Evolutionary conservation across 306 rosid genomes (phyloP).

Genomic region (Quercus glauca): DNA sequence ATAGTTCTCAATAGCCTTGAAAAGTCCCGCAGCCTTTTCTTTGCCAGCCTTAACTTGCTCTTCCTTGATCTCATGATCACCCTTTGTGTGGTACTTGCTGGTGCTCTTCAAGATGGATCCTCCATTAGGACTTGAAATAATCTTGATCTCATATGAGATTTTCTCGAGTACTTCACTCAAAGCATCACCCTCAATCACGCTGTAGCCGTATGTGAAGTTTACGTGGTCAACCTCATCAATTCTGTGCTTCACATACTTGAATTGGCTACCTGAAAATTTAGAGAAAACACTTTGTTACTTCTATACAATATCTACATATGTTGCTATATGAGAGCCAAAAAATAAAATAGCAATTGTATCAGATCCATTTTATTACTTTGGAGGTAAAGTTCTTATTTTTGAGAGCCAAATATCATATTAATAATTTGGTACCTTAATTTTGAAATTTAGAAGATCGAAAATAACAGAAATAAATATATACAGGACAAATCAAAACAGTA

Average conservation of each 20-base stretch:
- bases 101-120: conserved; percentile 27
- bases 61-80: conserved; percentile 21
- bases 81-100: conserved; percentile 28
- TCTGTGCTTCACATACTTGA: conserved; percentile 38
- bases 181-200: conserved; percentile 41
- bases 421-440: no score
- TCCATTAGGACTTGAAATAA: conserved; percentile 30
- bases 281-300: background rate
- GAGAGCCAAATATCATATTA: no score
- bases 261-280: conserved; percentile 12
- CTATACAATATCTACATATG: background rate
- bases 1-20: conserved; percentile 32
- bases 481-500: no score
- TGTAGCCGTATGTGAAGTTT: conserved; percentile 36
- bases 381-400: no score
- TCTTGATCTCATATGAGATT: conserved; percentile 31
- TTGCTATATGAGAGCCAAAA: no score
- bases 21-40: conserved; percentile 35
- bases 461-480: no score
- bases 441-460: no score
- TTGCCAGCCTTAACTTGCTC: conserved; percentile 26
- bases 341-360: no score
- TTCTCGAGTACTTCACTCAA: conserved; percentile 40
- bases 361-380: no score
- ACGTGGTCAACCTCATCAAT: conserved; percentile 46